phyloP scores from a whole-genome alignment of 768 basidiomycete genomes.

The Auricularia sp. region DNA sequence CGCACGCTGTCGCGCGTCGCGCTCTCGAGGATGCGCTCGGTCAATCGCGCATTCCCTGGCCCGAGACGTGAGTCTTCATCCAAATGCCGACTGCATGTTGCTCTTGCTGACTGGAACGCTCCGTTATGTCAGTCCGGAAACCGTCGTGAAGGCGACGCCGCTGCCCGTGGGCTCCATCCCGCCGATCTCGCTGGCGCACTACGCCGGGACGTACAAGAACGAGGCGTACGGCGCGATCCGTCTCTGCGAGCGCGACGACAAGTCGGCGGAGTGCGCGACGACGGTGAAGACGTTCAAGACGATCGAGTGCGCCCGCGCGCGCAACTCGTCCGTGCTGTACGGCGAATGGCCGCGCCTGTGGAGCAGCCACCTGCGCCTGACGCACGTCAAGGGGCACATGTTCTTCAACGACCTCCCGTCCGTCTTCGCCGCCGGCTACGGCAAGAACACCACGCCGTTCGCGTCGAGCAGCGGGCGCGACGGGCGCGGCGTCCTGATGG shows the following conservation, averaged over 20 bases:
- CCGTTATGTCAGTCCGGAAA: background rate
- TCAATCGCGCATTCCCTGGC: conserved; percentile 5
- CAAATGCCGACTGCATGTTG: conserved; percentile 6
- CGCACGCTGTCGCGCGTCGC: conserved; percentile 9
- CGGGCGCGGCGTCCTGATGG: no score
- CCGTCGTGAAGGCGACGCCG: background rate
- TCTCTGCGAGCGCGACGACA: conserved; percentile 24
- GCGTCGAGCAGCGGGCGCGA: no score
- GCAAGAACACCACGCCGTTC: no score
- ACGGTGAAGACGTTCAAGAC: conserved; percentile 22
- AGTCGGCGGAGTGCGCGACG: conserved; percentile 15
- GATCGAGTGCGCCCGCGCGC: conserved; percentile 14
- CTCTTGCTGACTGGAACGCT: background rate
- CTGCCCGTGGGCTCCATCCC: background rate
- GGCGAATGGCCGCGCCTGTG: conserved; percentile 26
- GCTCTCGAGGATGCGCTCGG: conserved; percentile 17
- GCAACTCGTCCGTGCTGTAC: conserved; percentile 16
- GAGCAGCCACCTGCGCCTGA: conserved; percentile 22
- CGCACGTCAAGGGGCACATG: background rate
- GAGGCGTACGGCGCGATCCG: conserved; percentile 30
- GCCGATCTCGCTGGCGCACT: conserved; percentile 14
- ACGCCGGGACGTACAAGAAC: conserved; percentile 29
- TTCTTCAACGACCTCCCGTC: no score
- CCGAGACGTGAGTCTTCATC: conserved; percentile 6
- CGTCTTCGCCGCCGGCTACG: no score